Evolutionary conservation across 345 rosid genomes (phyloP), one percentile per base, ranked within the genome.

Genomic region (Arabidopsis thaliana): DNA sequence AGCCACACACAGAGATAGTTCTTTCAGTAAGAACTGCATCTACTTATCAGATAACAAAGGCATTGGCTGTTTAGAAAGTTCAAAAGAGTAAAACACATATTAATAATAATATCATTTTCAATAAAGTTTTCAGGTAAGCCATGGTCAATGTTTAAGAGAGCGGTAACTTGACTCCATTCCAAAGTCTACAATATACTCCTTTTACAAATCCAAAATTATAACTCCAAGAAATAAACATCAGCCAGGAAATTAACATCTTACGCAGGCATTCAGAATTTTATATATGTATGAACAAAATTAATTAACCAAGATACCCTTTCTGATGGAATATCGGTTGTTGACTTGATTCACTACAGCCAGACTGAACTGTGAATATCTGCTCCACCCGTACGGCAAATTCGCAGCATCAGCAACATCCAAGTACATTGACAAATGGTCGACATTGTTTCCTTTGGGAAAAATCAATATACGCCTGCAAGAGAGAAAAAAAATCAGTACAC

Each of bases 391-490:
- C 0, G 98, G 90, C 85, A 95, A 73, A 23, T 80, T 75, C 0
- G 83, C 16, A 5, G 97, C 89, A 72, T 92, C 98, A 1, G 97
- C 97, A 78, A 92, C 99, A 83, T 92, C 97, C 79, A 95, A 78
- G 71, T 95, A 95, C 96, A 94, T 84, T n/a, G 97, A 92, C 86
- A 95, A 72, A 82, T 95, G 89, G 76, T 91, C 99, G 68, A 87
- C 97, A 80, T 95, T 92, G 87, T 95, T 95, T 72, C 99, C 99
- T 72, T 89, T 91, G 3, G 99, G 97, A 42, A 95, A 95, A 55
- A 85, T 85, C 71, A 94, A 86, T 74, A 92, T 73, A 75, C 97
- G 85, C 99, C 97, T 95, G 84, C 70, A 59, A 30, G 23, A 38
- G 37, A 58, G 46, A 67, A n/a, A 16, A 6, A 48, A 71, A 57